phyloP scores from a whole-genome alignment of 106 monocot genomes.

The Dendrobium officinale region DNA sequence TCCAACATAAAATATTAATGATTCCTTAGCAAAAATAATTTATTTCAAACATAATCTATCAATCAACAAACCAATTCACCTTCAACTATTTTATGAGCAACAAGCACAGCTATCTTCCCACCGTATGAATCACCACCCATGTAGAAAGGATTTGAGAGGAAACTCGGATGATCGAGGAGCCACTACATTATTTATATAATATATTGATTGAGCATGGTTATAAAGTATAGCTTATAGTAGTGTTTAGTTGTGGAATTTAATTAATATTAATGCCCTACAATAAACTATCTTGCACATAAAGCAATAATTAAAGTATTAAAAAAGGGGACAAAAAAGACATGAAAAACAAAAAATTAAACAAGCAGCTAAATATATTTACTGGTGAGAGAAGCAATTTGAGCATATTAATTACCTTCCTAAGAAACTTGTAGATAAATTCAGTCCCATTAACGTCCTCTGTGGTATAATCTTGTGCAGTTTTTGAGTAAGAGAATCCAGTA shows the following conservation, averaged over 20 bases:
- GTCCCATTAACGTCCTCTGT: background rate
- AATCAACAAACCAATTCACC: slow-evolving; percentile 5
- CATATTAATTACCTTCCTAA: background rate
- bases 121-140: slow-evolving; percentile 68
- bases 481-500: slow-evolving; percentile 8
- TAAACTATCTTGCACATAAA: no score
- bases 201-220: background rate
- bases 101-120: slow-evolving; percentile 27
- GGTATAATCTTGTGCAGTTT: background rate
- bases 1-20: background rate
- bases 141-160: slow-evolving; percentile 56
- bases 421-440: background rate
- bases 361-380: no score
- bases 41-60: background rate
- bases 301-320: no score
- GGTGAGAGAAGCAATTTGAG: background rate
- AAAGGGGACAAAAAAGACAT: no score
- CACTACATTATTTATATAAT: slow-evolving; percentile 29
- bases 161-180: slow-evolving; percentile 44
- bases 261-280: no score
- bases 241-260: background rate
- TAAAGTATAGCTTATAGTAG: background rate
- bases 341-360: no score
- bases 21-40: background rate
- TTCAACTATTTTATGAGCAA: slow-evolving; percentile 9